Evolutionary conservation across 768 basidiomycete genomes (phyloP).

Genomic region (Mycena galopus): DNA sequence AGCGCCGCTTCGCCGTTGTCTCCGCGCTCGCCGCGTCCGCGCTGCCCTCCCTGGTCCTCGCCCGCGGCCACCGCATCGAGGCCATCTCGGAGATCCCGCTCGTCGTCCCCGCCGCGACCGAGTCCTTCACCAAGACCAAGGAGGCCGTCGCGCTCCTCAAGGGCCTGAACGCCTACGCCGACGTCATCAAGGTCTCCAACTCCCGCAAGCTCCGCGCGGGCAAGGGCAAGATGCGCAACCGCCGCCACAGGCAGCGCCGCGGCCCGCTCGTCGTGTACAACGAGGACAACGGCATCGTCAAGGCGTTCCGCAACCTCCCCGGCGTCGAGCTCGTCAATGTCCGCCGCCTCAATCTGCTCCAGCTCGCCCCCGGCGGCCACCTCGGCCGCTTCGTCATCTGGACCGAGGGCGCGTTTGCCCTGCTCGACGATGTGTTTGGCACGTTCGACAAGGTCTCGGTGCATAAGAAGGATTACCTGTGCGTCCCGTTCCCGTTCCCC

Average conservation of each 20-base stretch:
- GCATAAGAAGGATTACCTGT: constrained; percentile 93
- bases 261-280: constrained; percentile 98
- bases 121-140: constrained; percentile 96
- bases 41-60: constrained; percentile 97
- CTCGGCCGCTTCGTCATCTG: constrained; percentile 99
- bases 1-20: constrained; percentile 97
- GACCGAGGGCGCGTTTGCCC: constrained; percentile 94
- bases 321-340: constrained; percentile 98
- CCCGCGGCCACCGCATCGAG: constrained; percentile 99
- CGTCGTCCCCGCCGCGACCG: constrained; percentile 82
- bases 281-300: constrained; percentile 97
- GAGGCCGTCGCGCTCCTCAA: constrained; percentile 96
- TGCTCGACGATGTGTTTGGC: constrained; percentile 96
- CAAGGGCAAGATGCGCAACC: constrained; percentile 97
- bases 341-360: constrained; percentile 93
- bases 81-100: constrained; percentile 96
- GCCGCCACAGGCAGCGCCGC: constrained; percentile 95
- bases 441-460: constrained; percentile 90
- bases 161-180: constrained; percentile 87
- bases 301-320: constrained; percentile 98
- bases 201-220: constrained; percentile 97
- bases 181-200: constrained; percentile 97
- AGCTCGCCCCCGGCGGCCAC: constrained; percentile 99
- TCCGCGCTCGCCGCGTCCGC: constrained; percentile 98
- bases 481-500: constrained; percentile 42